phyloP scores from a whole-genome alignment of 73 alveolate genomes.

The Breviolum minutum region DNA sequence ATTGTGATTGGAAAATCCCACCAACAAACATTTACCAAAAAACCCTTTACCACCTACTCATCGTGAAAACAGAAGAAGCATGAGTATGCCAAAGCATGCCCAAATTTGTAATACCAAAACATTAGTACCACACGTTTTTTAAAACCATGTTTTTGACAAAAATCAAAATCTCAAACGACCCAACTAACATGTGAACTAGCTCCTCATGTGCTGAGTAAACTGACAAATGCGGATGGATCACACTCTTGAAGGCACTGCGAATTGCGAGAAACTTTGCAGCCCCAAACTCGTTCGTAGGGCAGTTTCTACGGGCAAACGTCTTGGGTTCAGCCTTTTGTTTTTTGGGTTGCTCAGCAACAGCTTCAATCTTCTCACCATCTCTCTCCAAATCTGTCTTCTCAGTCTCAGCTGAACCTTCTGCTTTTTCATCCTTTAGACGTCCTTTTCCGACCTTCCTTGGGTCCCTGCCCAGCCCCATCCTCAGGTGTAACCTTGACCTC shows the following conservation, averaged over 20 bases:
- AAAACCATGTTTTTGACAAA: no score
- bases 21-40: no score
- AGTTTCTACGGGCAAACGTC: background rate
- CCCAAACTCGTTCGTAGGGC: background rate
- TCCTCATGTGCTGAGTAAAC: background rate
- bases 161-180: background rate
- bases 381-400: background rate
- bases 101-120: no score
- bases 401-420: no score
- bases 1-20: no score
- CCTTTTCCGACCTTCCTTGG: background rate
- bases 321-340: background rate
- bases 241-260: background rate
- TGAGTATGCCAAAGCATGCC: no score
- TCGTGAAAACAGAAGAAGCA: no score
- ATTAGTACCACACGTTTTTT: no score
- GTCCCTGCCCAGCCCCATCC: background rate
- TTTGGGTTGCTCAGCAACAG: no score
- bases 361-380: no score
- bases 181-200: background rate
- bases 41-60: no score
- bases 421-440: no score
- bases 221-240: background rate
- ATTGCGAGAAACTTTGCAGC: constrained; percentile 15
- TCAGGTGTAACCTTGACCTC: background rate